Base-by-base conservation (phyloP, 2,329 filamentous ascomycete species). In the Uncinocarpus reesii region DNA sequence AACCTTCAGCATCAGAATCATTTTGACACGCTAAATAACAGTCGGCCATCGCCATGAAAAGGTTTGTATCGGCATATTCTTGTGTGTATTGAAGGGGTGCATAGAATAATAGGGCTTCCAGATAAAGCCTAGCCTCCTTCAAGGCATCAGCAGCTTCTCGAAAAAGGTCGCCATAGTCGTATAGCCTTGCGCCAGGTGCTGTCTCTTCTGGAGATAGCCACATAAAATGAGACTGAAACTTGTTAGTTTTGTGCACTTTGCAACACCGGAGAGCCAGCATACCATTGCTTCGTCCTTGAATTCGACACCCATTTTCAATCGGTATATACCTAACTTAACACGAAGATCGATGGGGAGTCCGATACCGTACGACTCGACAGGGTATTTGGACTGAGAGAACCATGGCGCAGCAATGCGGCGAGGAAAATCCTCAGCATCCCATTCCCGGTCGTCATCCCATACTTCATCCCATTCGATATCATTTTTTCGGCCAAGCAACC, bases 381-480 rank as follows among this genome's bases (percentile, higher is more conserved):
- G 70, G 60, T 78, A 79, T 37, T 65, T 66, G 2, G 68, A 73
- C 3, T 74, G 69, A 7, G 72, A 65, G 61, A 84, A 95, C 1
- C 76, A 76, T 1, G 76, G 64, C 4, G 85, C 74, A 49, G 74
- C 65, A 1, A 71, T 63, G 49, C 89, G 80, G 52, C 92, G 72
- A 10, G 77, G 81, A 16, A 75, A 72, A 59, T 87, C 79, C 37
- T 81, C 76, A 4, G 77, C 66, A 62, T 98, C 92, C 79, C 88
- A 98, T 66, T 98, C 92, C 49, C 88, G 77, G 62, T 95, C 88
- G 61, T 95, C 86, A 4, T 78, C 72, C 24, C 76, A 71, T 54
- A 76, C 73, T 7, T 74, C 62, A 50, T 93, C 83, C 92, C 92
- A 98, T 58, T 80, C 86, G 0, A 60, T 65, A 62, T 98, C 89